Evolutionary conservation across 345 rosid species (phyloP).

Genomic region (Pseudoturritis turrita): DNA sequence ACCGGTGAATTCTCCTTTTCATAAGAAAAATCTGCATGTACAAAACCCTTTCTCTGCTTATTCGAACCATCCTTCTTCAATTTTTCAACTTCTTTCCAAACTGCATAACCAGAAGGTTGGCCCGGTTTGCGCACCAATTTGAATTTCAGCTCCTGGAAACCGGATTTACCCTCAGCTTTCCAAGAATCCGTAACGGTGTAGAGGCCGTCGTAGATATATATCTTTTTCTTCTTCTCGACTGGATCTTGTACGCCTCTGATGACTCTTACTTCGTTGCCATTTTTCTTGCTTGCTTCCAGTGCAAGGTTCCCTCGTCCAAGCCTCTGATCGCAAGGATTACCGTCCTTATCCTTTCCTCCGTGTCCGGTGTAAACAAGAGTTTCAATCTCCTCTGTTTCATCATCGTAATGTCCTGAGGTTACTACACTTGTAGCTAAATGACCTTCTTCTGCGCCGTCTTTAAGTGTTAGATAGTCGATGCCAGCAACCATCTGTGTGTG

Average conservation of each 20-base stretch:
- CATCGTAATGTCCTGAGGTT: conserved; percentile 54
- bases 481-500: conserved; percentile 49
- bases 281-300: conserved; percentile 40
- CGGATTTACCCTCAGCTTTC: no score
- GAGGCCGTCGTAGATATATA: conserved; percentile 64
- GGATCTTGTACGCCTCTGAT: conserved; percentile 51
- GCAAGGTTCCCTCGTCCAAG: conserved; percentile 67
- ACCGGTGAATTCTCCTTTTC: conserved; percentile 51
- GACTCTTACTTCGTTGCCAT: conserved; percentile 54
- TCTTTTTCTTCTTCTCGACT: conserved; percentile 5
- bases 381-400: conserved; percentile 40
- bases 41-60: conserved; percentile 34
- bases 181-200: no score
- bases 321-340: conserved; percentile 42
- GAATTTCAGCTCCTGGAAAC: no score
- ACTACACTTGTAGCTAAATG: conserved; percentile 52
- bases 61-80: conserved; percentile 39
- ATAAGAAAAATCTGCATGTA: conserved; percentile 50
- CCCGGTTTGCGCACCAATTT: conserved; percentile 44
- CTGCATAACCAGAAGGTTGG: conserved; percentile 41
- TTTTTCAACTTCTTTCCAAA: conserved; percentile 49
- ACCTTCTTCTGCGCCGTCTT: conserved; percentile 14
- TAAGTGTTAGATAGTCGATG: conserved; percentile 43
- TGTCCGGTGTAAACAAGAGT: conserved; percentile 53
- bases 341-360: conserved; percentile 37